phyloP scores from a whole-genome alignment of 106 monocot species.

The Allium cepa region DNA sequence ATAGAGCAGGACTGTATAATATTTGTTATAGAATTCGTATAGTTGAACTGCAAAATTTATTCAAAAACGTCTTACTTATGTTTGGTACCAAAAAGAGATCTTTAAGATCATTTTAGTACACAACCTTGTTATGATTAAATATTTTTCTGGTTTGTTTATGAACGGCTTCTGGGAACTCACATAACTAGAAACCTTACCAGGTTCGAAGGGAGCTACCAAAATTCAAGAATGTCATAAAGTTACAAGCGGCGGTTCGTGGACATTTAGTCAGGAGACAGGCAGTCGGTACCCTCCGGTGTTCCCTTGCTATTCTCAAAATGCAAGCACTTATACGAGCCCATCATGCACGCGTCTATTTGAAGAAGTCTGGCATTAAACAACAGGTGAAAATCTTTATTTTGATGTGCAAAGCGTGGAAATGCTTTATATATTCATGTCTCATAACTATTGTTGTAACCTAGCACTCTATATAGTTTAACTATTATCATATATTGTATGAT shows the following conservation, averaged over 20 bases:
- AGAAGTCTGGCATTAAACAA: neutral
- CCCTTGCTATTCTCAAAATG: constrained; percentile 50
- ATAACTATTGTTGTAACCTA: neutral
- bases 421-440: constrained; percentile 5
- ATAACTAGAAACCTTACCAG: constrained; percentile 12
- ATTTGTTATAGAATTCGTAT: neutral
- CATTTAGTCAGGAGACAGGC: constrained; percentile 54
- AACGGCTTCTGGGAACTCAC: neutral
- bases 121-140: neutral
- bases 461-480: neutral
- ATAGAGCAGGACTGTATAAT: neutral
- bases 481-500: neutral
- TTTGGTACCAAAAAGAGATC: neutral
- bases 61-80: neutral
- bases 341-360: constrained; percentile 5
- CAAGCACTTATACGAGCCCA: constrained; percentile 61
- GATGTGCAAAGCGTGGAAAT: neutral
- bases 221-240: constrained; percentile 39
- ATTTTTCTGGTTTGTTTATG: neutral
- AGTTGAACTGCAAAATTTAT: neutral
- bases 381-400: constrained; percentile 6
- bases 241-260: constrained; percentile 74
- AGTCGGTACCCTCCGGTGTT: constrained; percentile 55
- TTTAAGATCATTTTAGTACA: neutral
- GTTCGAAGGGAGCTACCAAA: constrained; percentile 31